A percentile compares a stretch with the other conserved stretches of the same genome.
Conservation (phyloP, 768 basidiomycete genomes). For the Mycena epipterygia region DNA sequence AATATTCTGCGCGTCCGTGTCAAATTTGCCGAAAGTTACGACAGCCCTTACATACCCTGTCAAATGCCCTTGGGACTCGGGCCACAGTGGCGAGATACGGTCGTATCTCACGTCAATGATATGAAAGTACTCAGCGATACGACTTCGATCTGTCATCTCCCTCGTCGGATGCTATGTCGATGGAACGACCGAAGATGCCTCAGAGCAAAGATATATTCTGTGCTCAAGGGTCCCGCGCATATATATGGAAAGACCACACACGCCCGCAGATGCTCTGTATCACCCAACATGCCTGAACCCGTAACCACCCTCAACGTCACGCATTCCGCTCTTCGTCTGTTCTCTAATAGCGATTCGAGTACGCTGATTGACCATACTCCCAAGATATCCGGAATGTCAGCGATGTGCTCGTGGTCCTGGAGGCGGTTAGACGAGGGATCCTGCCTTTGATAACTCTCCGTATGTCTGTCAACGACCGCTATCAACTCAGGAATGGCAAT, state of each 20-base stretch:
- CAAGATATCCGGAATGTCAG: constrained; percentile 68
- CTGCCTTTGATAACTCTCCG: constrained; percentile 65
- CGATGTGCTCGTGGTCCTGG: constrained; percentile 68
- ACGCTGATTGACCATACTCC: no score
- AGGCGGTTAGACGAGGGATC: constrained; percentile 65
- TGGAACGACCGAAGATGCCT: constrained; percentile 21
- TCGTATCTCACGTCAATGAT: constrained; percentile 28
- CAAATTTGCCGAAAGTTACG: constrained; percentile 13
- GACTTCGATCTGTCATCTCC: constrained; percentile 15
- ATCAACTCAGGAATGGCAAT: constrained; percentile 63
- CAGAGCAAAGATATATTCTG: constrained; percentile 1
- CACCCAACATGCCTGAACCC: constrained; percentile 4
- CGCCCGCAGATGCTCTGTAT: background rate
- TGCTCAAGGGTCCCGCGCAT: background rate
- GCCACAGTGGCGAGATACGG: constrained; percentile 5
- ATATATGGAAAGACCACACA: background rate
- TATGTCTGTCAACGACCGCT: constrained; percentile 62
- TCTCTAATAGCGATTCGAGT: no score
- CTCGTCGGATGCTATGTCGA: constrained; percentile 21
- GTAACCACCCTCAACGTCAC: background rate
- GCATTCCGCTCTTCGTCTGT: constrained; percentile 24
- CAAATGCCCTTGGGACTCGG: background rate
- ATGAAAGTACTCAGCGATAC: background rate
- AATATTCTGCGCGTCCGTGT: background rate
- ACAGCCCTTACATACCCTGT: constrained; percentile 2